A percentile compares a stretch with the other conserved stretches of the same genome.
Evolutionary conservation across 495 filamentous ascomycete genomes (phyloP).

Genomic region (Margaritispora aquatica): DNA sequence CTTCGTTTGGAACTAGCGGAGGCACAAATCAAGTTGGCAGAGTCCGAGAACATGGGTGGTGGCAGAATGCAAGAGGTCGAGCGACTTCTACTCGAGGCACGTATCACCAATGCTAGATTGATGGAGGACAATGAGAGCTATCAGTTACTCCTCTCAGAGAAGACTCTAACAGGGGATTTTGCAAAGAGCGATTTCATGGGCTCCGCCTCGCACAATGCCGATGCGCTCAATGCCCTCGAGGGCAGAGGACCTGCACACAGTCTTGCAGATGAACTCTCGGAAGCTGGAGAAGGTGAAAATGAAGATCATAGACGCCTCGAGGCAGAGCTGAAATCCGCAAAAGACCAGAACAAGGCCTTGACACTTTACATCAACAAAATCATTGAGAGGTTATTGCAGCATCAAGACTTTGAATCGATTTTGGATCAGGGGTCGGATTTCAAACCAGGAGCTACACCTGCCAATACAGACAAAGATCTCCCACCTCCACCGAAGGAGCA

Average conservation of each 20-base stretch:
- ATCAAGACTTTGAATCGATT: slow-evolving; percentile 91
- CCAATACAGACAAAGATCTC: slow-evolving; percentile 73
- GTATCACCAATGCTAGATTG: slow-evolving; percentile 87
- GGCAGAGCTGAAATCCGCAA: slow-evolving; percentile 69
- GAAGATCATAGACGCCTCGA: slow-evolving; percentile 66
- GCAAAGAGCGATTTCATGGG: slow-evolving; percentile 71
- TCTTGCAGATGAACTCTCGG: slow-evolving; percentile 85
- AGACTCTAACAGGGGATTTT: slow-evolving; percentile 92
- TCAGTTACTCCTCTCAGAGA: slow-evolving; percentile 86
- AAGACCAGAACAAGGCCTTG: slow-evolving; percentile 93
- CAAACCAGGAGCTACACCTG: slow-evolving; percentile 33
- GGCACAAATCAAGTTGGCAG: slow-evolving; percentile 89
- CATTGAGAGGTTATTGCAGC: slow-evolving; percentile 86
- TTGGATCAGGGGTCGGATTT: slow-evolving; percentile 67
- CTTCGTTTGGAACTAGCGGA: slow-evolving; percentile 88
- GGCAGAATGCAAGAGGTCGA: slow-evolving; percentile 81
- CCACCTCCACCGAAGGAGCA: slow-evolving; percentile 62
- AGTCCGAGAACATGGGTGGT: slow-evolving; percentile 87
- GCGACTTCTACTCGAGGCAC: slow-evolving; percentile 77
- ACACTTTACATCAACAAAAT: slow-evolving; percentile 98
- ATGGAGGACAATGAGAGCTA: slow-evolving; percentile 99
- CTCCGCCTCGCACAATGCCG: slow-evolving; percentile 42
- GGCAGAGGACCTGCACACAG: slow-evolving; percentile 45
- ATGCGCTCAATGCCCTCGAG: slow-evolving; percentile 49
- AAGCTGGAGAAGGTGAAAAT: slow-evolving; percentile 49